Conservation (phyloP, 805 yeast species). For the Wickerhamomyces chambardii region DNA sequence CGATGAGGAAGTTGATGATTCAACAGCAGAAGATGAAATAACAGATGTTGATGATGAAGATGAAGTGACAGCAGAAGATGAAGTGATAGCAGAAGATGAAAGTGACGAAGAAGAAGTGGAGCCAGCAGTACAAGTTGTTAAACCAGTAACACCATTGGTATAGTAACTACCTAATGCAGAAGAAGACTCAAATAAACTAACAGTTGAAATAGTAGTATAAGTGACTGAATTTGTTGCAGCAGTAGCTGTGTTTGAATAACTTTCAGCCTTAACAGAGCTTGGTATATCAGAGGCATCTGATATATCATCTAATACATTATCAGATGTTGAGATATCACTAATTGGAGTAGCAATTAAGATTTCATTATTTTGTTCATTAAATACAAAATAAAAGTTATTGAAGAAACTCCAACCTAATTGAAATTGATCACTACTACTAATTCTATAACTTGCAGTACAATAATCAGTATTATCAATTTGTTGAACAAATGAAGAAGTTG, state of each 20-base stretch:
- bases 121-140: constrained; percentile 1
- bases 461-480: constrained; percentile 5
- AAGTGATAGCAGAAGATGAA: constrained; percentile 1
- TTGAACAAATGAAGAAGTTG: constrained; percentile 5
- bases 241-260: not conserved
- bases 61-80: constrained; percentile 2
- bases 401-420: constrained; percentile 11
- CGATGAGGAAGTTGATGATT: not conserved
- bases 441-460: constrained; percentile 8
- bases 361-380: constrained; percentile 7
- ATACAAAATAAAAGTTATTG: constrained; percentile 7
- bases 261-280: not conserved
- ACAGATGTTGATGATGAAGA: not conserved
- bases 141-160: constrained; percentile 3
- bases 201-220: constrained; percentile 1
- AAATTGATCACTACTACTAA: constrained; percentile 3
- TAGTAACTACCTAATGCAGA: constrained; percentile 1
- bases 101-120: not conserved
- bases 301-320: not conserved
- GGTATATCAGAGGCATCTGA: not conserved
- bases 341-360: constrained; percentile 6
- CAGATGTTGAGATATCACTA: not conserved
- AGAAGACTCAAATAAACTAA: constrained; percentile 2
- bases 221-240: not conserved
- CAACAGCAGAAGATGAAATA: not conserved